Percentiles rank a stretch among this genome's conserved stretches.
Evolutionary conservation across 257 asterid genomes (phyloP).

Genomic region (Solanum dulcamara): DNA sequence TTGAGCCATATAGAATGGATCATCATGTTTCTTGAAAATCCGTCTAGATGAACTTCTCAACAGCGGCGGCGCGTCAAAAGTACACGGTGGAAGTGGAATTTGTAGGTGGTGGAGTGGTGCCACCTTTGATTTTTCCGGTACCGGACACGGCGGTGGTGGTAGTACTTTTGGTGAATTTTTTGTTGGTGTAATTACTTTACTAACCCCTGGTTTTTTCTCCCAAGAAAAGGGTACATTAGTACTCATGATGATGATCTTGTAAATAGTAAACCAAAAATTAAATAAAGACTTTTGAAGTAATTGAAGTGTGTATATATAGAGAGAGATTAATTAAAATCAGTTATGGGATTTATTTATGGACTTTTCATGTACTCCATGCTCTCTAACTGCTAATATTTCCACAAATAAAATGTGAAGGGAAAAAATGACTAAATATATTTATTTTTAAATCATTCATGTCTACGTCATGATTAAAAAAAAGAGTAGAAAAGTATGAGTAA

Average conservation of each 20-base stretch:
- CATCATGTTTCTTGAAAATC: conserved; percentile 24
- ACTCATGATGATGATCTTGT: background rate
- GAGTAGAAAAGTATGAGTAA: conserved; percentile 8
- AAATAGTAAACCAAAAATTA: background rate
- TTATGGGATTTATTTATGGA: background rate
- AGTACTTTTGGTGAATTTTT: conserved; percentile 9
- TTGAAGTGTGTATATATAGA: background rate
- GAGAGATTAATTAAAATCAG: background rate
- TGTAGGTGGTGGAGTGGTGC: conserved; percentile 17
- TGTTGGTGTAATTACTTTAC: conserved; percentile 17
- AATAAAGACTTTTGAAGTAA: background rate
- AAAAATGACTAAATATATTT: conserved; percentile 3
- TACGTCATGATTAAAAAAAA: conserved; percentile 3
- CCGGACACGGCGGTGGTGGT: conserved; percentile 43
- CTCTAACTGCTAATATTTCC: conserved; percentile 26
- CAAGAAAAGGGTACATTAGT: conserved; percentile 44
- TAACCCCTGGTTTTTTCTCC: conserved; percentile 56
- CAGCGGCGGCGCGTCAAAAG: conserved; percentile 15
- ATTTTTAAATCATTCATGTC: background rate
- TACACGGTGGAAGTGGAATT: conserved; percentile 38
- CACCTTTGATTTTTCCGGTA: conserved; percentile 15
- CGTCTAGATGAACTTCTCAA: conserved; percentile 20
- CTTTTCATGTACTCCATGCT: conserved; percentile 13
- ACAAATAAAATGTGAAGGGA: conserved; percentile 40
- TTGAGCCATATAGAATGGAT: conserved; percentile 60